Percentiles rank a stretch among this genome's conserved stretches.
phyloP scores from a whole-genome alignment of 1,284 basidiomycete genomes.

The Austroboletus novae-zelandiae region DNA sequence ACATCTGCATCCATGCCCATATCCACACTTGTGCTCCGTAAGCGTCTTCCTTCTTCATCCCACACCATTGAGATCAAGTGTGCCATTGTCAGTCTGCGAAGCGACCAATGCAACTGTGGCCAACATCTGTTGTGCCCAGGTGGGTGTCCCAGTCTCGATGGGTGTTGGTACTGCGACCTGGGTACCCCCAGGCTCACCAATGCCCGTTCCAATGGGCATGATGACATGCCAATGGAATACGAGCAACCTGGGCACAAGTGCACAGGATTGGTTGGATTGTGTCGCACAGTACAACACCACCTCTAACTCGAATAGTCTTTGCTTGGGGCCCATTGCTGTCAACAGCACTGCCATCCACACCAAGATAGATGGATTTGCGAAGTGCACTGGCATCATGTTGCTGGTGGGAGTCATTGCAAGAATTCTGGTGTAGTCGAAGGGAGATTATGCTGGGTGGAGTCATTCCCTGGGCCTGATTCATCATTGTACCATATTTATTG shows the following conservation, averaged over 20 bases:
- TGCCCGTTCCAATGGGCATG: neutral
- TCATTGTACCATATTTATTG: no score
- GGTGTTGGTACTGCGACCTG: neutral
- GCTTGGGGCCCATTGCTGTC: neutral
- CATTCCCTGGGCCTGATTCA: no score
- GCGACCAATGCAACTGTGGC: constrained; percentile 8
- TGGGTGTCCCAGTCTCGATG: neutral
- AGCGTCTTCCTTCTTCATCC: no score
- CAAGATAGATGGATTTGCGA: neutral
- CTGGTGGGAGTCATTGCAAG: neutral
- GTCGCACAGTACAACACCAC: neutral
- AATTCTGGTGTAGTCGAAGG: neutral
- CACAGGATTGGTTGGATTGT: constrained; percentile 3
- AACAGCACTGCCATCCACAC: neutral
- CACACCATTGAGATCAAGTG: no score
- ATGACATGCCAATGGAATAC: constrained; percentile 4
- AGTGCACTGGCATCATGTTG: neutral
- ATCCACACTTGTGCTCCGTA: no score
- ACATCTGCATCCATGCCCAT: no score
- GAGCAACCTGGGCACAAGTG: neutral
- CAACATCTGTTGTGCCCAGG: constrained; percentile 4
- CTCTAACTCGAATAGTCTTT: neutral
- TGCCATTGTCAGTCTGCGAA: neutral
- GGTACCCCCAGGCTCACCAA: neutral
- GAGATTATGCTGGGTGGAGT: no score